Evolutionary conservation across 164 flowering plant species (phyloP).

Genomic region (Amborella trichopoda): DNA sequence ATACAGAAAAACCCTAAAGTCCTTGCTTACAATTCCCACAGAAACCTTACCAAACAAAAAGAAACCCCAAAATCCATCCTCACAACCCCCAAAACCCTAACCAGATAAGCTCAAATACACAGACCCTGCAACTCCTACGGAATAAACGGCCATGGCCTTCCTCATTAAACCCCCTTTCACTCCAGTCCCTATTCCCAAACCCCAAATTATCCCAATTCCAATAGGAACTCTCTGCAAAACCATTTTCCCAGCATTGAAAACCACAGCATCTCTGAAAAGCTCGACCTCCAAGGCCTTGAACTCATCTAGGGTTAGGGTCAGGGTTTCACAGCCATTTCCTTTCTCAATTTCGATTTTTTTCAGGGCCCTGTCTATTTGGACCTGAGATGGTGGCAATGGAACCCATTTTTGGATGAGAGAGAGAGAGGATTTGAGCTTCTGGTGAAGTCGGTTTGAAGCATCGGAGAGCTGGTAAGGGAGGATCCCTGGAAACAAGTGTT

Average conservation of each 20-base stretch:
- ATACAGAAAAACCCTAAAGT: neutral
- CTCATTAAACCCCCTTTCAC: slow-evolving; percentile 37
- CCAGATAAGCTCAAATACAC: slow-evolving; percentile 31
- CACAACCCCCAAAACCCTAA: too few relatives aligned
- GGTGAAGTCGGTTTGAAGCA: slow-evolving; percentile 54
- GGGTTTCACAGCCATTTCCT: slow-evolving; percentile 2
- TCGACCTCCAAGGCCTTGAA: slow-evolving; percentile 51
- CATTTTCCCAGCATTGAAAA: slow-evolving; percentile 28
- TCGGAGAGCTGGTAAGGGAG: slow-evolving; percentile 66
- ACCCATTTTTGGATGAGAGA: slow-evolving; percentile 54
- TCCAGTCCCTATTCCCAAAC: slow-evolving; percentile 34
- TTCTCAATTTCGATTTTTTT: slow-evolving; percentile 6
- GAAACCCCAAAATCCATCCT: too few relatives aligned
- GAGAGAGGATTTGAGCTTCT: slow-evolving; percentile 19
- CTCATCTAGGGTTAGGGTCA: slow-evolving; percentile 18
- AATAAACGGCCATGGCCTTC: slow-evolving; percentile 48
- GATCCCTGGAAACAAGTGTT: slow-evolving; percentile 62
- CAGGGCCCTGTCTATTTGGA: slow-evolving; percentile 48
- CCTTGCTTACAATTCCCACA: neutral
- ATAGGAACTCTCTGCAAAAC: slow-evolving; percentile 31
- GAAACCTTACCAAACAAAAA: too few relatives aligned
- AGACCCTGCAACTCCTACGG: slow-evolving; percentile 49
- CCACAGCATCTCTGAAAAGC: slow-evolving; percentile 34
- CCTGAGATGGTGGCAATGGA: slow-evolving; percentile 42
- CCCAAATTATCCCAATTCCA: slow-evolving; percentile 43